A percentile compares a stretch with the other conserved stretches of the same genome.
Conservation (phyloP, 2,329 filamentous ascomycete species). For the Colletotrichum karsti region DNA sequence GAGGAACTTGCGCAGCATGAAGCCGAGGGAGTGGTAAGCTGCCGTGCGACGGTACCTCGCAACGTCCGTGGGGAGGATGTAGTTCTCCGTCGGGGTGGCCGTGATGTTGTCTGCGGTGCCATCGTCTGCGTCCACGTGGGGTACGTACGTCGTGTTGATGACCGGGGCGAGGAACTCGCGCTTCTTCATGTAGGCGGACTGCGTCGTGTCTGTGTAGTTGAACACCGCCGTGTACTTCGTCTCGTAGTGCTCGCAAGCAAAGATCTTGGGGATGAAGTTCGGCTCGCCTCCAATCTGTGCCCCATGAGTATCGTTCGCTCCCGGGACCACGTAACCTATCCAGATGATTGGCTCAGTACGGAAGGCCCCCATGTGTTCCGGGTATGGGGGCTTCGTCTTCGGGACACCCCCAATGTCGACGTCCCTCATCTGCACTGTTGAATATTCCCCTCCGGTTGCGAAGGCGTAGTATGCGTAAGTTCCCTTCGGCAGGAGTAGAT, state of each 20-base stretch:
- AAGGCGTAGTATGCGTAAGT: conserved; percentile 41
- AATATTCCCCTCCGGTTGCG: conserved; percentile 39
- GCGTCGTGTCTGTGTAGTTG: conserved; percentile 35
- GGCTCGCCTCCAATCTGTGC: conserved; percentile 32
- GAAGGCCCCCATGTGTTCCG: conserved; percentile 41
- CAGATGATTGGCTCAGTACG: conserved; percentile 45
- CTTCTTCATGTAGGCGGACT: conserved; percentile 34
- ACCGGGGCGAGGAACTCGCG: conserved; percentile 34
- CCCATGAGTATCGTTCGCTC: conserved; percentile 25
- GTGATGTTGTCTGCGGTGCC: conserved; percentile 43
- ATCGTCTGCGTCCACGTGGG: conserved; percentile 36
- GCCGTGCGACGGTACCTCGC: conserved; percentile 37
- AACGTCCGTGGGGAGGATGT: conserved; percentile 36
- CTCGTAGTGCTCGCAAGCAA: conserved; percentile 45
- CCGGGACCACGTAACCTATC: conserved; percentile 38
- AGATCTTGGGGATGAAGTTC: conserved; percentile 41
- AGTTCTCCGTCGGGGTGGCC: conserved; percentile 36
- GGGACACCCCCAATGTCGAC: conserved; percentile 39
- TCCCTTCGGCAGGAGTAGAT: conserved; percentile 37
- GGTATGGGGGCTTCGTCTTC: conserved; percentile 32
- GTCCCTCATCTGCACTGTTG: conserved; percentile 32
- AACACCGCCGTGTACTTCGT: conserved; percentile 41
- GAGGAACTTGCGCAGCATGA: conserved; percentile 39
- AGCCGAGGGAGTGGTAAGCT: conserved; percentile 42
- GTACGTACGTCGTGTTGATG: conserved; percentile 40